A percentile compares a stretch with the other conserved stretches of the same genome.
These are phyloP conservation scores for Aspergillus sp. DNA, from an alignment of 2,329 filamentous ascomycete species.

Conservation along the genomic window DNA sequence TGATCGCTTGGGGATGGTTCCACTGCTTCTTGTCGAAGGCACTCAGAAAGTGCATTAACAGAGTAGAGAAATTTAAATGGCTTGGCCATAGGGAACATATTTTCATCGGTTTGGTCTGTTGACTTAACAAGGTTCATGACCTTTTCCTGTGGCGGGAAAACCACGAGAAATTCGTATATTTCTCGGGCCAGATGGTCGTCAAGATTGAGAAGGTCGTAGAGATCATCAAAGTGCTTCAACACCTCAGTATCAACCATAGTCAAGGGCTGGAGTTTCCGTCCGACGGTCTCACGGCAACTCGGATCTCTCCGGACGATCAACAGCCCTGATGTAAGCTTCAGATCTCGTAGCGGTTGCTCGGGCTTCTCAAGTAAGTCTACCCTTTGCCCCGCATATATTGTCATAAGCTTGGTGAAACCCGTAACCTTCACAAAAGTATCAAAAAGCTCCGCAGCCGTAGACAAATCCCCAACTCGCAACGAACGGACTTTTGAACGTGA, in stretches of 20 bases:
- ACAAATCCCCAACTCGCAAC: constrained; percentile 66
- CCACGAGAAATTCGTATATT: constrained; percentile 70
- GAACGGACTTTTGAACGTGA: constrained; percentile 60
- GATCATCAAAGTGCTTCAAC: constrained; percentile 74
- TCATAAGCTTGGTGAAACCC: constrained; percentile 72
- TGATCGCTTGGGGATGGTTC: constrained; percentile 35
- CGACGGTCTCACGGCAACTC: constrained; percentile 41
- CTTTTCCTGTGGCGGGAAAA: constrained; percentile 67
- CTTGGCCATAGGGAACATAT: constrained; percentile 67
- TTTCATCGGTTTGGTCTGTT: constrained; percentile 51
- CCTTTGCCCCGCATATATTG: constrained; percentile 69
- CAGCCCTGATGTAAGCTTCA: constrained; percentile 64
- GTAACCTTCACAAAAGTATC: constrained; percentile 67
- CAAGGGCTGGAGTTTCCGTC: constrained; percentile 50
- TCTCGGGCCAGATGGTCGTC: constrained; percentile 68
- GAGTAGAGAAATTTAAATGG: constrained; percentile 75
- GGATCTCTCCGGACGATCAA: constrained; percentile 64
- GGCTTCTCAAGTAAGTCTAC: constrained; percentile 62
- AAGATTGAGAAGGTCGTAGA: constrained; percentile 79
- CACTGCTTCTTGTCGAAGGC: constrained; percentile 52
- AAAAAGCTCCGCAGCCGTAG: constrained; percentile 69
- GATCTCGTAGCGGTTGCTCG: constrained; percentile 64
- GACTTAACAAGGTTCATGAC: constrained; percentile 61
- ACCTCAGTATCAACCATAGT: constrained; percentile 73
- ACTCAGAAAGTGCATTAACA: constrained; percentile 64